These are phyloP conservation scores for Solanum chacoense DNA, from an alignment of 305 asterid genomes.

Conservation along the genomic window DNA sequence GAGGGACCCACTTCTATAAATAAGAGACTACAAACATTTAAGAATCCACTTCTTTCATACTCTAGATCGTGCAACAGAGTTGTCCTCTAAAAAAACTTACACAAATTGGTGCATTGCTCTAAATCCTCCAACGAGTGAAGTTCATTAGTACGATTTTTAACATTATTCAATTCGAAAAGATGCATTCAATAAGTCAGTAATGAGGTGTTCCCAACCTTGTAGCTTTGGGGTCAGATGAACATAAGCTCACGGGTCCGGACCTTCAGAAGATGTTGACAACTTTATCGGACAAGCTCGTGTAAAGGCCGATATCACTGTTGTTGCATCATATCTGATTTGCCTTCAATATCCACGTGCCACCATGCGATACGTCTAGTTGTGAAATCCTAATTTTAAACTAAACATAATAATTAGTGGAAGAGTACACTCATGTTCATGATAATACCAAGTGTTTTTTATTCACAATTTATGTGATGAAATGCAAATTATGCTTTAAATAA, in stretches of 20 bases:
- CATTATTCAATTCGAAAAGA: background rate
- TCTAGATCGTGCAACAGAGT: background rate
- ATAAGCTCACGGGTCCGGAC: background rate
- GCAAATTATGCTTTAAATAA: background rate
- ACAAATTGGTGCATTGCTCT: background rate
- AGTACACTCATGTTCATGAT: background rate
- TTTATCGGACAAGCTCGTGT: background rate
- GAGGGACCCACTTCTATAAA: background rate
- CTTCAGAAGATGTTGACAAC: background rate
- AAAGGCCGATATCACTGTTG: background rate
- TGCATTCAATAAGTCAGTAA: background rate
- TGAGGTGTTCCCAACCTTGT: background rate
- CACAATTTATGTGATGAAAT: background rate
- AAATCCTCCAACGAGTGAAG: background rate
- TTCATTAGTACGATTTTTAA: background rate
- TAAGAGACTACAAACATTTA: background rate
- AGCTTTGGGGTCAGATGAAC: background rate
- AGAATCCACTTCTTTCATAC: background rate
- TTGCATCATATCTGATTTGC: background rate
- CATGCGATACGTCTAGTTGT: background rate
- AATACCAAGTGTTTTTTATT: background rate
- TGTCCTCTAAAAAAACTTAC: background rate
- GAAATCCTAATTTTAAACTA: background rate
- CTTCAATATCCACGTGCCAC: background rate
- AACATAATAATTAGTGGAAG: background rate